These are phyloP conservation scores for Gloeophyllum trabeum DNA, from an alignment of 768 basidiomycete genomes.

Conservation along the genomic window DNA sequence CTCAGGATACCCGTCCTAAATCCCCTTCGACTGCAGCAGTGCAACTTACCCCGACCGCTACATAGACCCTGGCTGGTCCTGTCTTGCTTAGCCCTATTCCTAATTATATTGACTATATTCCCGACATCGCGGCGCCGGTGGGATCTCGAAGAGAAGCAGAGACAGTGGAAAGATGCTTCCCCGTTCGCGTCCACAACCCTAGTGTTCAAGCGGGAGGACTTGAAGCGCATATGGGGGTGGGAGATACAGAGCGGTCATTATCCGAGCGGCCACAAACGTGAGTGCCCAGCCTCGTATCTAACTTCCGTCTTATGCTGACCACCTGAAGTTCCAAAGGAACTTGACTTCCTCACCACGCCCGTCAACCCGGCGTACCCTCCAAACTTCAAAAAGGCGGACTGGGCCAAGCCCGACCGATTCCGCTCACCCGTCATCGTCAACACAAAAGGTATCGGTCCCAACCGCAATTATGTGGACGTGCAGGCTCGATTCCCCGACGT, in stretches of 20 bases:
- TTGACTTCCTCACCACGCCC: slow-evolving; percentile 43
- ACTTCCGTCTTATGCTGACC: slow-evolving; percentile 2
- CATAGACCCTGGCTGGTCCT: slow-evolving; percentile 45
- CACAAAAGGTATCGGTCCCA: slow-evolving; percentile 66
- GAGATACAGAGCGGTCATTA: slow-evolving; percentile 91
- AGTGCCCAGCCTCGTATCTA: slow-evolving; percentile 24
- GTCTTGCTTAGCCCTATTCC: slow-evolving; percentile 33
- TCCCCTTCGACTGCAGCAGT: slow-evolving; percentile 45
- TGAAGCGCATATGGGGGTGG: slow-evolving; percentile 92
- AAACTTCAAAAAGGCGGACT: slow-evolving; percentile 27
- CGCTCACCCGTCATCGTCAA: slow-evolving; percentile 35
- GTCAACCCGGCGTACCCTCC: slow-evolving; percentile 71
- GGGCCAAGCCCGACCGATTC: slow-evolving; percentile 36
- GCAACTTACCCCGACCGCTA: slow-evolving; percentile 46
- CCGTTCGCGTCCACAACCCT: slow-evolving; percentile 56
- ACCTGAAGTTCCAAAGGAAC: slow-evolving; percentile 53
- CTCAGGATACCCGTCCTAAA: slow-evolving; percentile 52
- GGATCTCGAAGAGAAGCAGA: slow-evolving; percentile 43
- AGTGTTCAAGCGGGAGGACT: slow-evolving; percentile 64
- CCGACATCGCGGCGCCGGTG: slow-evolving; percentile 52
- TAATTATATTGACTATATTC: slow-evolving; percentile 40
- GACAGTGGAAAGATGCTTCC: slow-evolving; percentile 46
- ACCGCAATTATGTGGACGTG: slow-evolving; percentile 68
- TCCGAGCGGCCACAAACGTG: slow-evolving; percentile 72
- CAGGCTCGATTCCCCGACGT: slow-evolving; percentile 47